Conservation (phyloP, 306 rosid genomes). For the Sechiopsis laciniata region DNA sequence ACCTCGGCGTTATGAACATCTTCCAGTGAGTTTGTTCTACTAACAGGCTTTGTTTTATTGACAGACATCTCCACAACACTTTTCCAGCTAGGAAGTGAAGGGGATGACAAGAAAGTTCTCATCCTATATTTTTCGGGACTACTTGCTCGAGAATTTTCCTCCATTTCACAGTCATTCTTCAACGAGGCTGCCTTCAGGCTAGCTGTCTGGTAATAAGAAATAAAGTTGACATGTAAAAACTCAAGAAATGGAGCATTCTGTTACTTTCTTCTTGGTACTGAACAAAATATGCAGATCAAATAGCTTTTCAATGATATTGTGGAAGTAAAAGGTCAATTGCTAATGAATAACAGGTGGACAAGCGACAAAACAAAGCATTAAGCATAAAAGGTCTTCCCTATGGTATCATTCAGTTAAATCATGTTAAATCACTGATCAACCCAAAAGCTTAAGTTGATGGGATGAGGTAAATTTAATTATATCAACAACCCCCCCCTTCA, state of each 20-base stretch:
- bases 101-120: conserved; percentile 49
- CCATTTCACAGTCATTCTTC: conserved; percentile 60
- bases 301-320: background rate
- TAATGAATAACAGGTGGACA: background rate
- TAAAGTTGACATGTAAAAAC: background rate
- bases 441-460: no score
- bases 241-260: background rate
- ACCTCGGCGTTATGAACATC: conserved; percentile 53
- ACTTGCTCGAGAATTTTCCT: conserved; percentile 33
- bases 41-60: conserved; percentile 39
- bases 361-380: background rate
- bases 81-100: conserved; percentile 38
- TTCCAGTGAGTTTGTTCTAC: conserved; percentile 41
- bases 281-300: conserved; percentile 3
- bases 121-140: conserved; percentile 41
- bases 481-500: no score
- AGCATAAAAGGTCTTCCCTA: background rate
- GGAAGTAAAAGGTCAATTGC: background rate
- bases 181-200: conserved; percentile 68
- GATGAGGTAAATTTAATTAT: no score
- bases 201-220: conserved; percentile 45
- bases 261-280: background rate
- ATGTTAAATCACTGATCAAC: no score
- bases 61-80: conserved; percentile 34
- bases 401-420: background rate